These are phyloP conservation scores for Elsinoe fawcettii DNA, from an alignment of 2,329 filamentous ascomycete genomes.

Conservation along the genomic window DNA sequence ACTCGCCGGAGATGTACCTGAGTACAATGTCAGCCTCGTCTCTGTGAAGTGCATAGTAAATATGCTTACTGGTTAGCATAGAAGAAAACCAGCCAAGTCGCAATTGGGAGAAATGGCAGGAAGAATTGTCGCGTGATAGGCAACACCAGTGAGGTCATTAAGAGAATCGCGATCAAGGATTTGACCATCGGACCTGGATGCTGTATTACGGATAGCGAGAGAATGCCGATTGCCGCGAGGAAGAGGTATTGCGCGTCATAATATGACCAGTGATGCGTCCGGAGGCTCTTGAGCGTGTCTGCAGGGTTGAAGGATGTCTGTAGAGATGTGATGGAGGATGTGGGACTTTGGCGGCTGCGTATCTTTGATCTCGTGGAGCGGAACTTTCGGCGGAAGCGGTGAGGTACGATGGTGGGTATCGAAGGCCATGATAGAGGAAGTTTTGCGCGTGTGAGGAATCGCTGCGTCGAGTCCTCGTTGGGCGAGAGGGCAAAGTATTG, in stretches of 20 bases:
- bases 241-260: constrained; percentile 82
- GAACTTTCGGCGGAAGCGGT: constrained; percentile 58
- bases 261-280: constrained; percentile 68
- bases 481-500: constrained; percentile 18
- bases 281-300: constrained; percentile 68
- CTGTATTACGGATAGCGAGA: constrained; percentile 76
- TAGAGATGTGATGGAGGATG: constrained; percentile 65
- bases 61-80: constrained; percentile 78
- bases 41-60: neutral
- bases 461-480: constrained; percentile 26
- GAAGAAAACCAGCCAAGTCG: constrained; percentile 83
- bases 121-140: constrained; percentile 87
- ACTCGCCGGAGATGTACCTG: constrained; percentile 83
- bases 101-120: constrained; percentile 75
- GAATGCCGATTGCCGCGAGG: constrained; percentile 65
- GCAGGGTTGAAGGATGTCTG: constrained; percentile 75
- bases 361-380: constrained; percentile 55
- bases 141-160: constrained; percentile 65
- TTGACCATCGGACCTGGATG: constrained; percentile 70
- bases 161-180: constrained; percentile 58
- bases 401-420: constrained; percentile 50
- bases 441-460: constrained; percentile 37
- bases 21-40: constrained; percentile 4
- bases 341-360: constrained; percentile 57
- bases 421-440: constrained; percentile 42